Conservation (phyloP, 2,329 filamentous ascomycete species). For the Alternaria sp. region DNA sequence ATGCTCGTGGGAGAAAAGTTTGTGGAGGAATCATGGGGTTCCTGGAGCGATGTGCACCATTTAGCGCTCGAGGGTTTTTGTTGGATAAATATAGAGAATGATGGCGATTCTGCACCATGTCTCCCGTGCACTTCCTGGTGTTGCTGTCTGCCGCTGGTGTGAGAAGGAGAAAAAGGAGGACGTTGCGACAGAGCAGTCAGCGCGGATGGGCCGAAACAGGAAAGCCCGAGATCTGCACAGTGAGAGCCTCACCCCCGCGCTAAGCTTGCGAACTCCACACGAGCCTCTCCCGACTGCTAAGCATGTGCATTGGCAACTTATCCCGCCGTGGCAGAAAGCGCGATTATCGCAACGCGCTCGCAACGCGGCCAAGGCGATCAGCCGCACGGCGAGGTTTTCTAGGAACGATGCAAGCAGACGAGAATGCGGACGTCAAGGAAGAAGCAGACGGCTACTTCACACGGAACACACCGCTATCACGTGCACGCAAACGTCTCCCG, state of each 20-base stretch:
- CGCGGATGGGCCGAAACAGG: conserved; percentile 8
- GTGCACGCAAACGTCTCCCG: conserved; percentile 11
- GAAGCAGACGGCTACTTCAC: background rate
- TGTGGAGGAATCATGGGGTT: conserved; percentile 8
- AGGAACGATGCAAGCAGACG: background rate
- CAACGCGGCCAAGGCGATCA: conserved; percentile 6
- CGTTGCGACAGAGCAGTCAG: background rate
- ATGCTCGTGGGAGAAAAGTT: conserved; percentile 7
- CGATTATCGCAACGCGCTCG: background rate
- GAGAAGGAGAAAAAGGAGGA: background rate
- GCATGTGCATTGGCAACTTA: conserved; percentile 19
- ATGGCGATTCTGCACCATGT: background rate
- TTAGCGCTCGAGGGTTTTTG: conserved; percentile 11
- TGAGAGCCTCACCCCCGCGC: conserved; percentile 16
- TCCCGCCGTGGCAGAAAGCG: conserved; percentile 16
- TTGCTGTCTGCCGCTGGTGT: background rate
- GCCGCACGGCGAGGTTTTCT: conserved; percentile 1
- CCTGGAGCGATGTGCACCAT: conserved; percentile 12
- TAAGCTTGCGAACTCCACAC: conserved; percentile 15
- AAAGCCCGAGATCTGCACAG: conserved; percentile 12
- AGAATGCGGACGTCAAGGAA: background rate
- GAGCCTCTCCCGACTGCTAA: conserved; percentile 14
- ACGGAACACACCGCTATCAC: background rate
- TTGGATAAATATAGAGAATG: background rate
- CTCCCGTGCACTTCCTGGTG: background rate